A percentile compares a stretch with the other conserved stretches of the same genome.
These are phyloP conservation scores for Zygosaccharomyces bailii DNA, from an alignment of 805 yeast species.

Conservation along the genomic window DNA sequence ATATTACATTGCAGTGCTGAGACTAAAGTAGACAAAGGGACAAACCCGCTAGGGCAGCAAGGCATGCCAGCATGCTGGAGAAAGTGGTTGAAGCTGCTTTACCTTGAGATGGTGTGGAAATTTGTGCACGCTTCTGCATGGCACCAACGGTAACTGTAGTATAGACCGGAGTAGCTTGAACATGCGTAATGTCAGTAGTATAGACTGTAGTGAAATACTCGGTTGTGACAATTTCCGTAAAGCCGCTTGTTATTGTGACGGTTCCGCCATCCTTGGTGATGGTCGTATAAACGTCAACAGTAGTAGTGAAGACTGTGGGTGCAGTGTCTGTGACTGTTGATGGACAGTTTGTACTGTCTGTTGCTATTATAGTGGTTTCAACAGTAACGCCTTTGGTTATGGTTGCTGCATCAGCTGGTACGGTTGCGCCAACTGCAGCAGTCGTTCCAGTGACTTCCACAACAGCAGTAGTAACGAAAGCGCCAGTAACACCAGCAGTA, in stretches of 20 bases:
- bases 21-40: neutral
- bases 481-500: conserved; percentile 4
- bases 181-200: conserved; percentile 6
- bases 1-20: neutral
- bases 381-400: conserved; percentile 5
- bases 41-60: conserved; percentile 3
- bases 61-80: conserved; percentile 2
- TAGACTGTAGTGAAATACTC: conserved; percentile 9
- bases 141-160: neutral
- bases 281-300: neutral
- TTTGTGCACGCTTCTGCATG: neutral
- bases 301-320: conserved; percentile 13
- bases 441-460: conserved; percentile 1
- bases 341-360: conserved; percentile 16
- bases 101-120: neutral
- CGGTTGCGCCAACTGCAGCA: conserved; percentile 7
- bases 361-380: conserved; percentile 12
- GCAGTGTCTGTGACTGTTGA: conserved; percentile 7
- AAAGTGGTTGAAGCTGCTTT: conserved; percentile 2
- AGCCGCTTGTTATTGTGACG: conserved; percentile 16
- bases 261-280: conserved; percentile 7
- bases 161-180: neutral
- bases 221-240: conserved; percentile 8
- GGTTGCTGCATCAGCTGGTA: neutral
- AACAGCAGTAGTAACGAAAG: conserved; percentile 9